Base-by-base conservation (phyloP, 1,139 yeast genomes). In the Yamadazyma epiphylla region DNA sequence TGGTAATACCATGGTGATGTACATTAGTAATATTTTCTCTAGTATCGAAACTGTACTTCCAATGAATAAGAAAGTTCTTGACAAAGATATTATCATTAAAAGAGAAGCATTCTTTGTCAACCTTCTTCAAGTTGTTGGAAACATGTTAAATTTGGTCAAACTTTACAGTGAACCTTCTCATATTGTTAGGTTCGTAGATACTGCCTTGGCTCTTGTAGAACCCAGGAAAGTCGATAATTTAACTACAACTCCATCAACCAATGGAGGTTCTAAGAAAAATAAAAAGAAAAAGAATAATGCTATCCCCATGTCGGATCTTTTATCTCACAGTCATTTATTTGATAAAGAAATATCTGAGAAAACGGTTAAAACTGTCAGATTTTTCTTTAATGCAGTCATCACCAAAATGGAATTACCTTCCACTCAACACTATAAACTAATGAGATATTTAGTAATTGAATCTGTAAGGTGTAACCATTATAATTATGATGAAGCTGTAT, bases 311-410 rank as follows among this genome's bases (percentile, higher is more conserved):
- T 74, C 94, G 4, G 95, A 86, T 58, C 58, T 82, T 25, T 64
- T 83, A 27, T 77, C 91, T 1, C 85, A 83, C 49, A 71, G 82
- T 20, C 77, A 74, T 29, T 59, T 77, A 29, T 84, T 85, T 43
- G 49, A 55, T 11, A 51, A 58, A 8, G 51, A 63, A 3, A 66
- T 77, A 5, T 60, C 78, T 2, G 27, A 37, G 0, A 22, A 38
- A 2, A 70, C 78, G 8, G 42, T 65, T 11, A 36, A 42, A 4
- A 45, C 55, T 0, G 65, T 80, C 3, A 62, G 77, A 36, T 35
- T 42, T 1, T 82, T 85, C 45, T 65, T 82, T 36, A 57, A 57
- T 16, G 48, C 61, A 1, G 56, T 80, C 4, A 53, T 85, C 12
- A 53, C 60, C n/a, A 70, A 66, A 32, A 66, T 72, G 35, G 63